These are phyloP conservation scores for Entamoeba dispar DNA, from an alignment of 208 protist genomes.

Conservation along the genomic window DNA sequence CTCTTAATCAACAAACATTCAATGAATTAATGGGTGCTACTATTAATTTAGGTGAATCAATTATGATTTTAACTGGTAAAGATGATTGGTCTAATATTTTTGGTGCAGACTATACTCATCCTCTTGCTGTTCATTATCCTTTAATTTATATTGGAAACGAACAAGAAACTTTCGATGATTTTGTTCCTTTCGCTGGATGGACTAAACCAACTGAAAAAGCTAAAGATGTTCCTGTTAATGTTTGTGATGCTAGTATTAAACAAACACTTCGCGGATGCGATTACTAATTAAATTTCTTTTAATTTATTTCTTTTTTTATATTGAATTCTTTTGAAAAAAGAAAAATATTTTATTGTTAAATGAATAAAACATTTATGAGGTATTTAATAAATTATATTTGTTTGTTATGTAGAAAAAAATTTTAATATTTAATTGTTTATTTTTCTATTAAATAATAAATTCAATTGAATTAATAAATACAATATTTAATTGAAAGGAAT, in stretches of 20 bases:
- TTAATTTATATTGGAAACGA: neutral
- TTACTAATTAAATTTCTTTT: neutral
- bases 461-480: too few relatives aligned
- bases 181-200: neutral
- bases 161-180: neutral
- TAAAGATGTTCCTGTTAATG: neutral
- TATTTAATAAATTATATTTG: too few relatives aligned
- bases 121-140: neutral
- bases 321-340: too few relatives aligned
- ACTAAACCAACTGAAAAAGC: neutral
- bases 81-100: neutral
- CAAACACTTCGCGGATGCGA: neutral
- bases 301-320: too few relatives aligned
- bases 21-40: neutral
- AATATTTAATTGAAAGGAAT: too few relatives aligned
- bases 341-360: too few relatives aligned
- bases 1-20: neutral
- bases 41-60: neutral
- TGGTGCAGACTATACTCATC: neutral
- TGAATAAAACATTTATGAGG: too few relatives aligned
- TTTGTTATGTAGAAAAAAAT: too few relatives aligned
- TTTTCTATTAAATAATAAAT: too few relatives aligned
- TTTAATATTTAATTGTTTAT: too few relatives aligned
- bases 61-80: neutral
- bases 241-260: neutral